Evolutionary conservation across 768 basidiomycete genomes (phyloP).

Genomic region (Panus rudis): DNA sequence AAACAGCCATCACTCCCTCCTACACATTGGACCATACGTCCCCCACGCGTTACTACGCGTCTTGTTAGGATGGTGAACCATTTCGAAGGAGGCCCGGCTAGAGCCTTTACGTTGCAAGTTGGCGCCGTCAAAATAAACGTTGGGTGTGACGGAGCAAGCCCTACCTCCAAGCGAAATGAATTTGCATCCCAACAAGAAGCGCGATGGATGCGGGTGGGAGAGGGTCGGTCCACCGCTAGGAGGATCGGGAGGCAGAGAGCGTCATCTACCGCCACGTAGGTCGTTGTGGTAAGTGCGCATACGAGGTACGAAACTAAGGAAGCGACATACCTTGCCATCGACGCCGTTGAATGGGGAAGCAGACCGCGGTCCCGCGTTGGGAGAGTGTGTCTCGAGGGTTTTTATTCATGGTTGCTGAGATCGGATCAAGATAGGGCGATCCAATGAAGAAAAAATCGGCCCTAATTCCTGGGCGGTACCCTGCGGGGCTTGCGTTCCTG

Average conservation of each 20-base stretch:
- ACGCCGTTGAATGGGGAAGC: slow-evolving; percentile 1
- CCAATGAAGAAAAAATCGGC: too few species aligned
- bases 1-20: too few species aligned
- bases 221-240: slow-evolving; percentile 44
- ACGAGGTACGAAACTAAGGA: not conserved
- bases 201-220: slow-evolving; percentile 62
- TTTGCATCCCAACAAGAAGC: slow-evolving; percentile 62
- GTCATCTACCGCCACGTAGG: not conserved
- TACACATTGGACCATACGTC: slow-evolving; percentile 64
- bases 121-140: not conserved
- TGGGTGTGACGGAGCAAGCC: not conserved
- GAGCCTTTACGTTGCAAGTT: not conserved
- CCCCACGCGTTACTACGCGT: slow-evolving; percentile 70
- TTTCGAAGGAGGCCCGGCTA: slow-evolving; percentile 36
- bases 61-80: slow-evolving; percentile 58
- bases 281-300: not conserved
- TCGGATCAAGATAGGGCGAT: slow-evolving; percentile 11
- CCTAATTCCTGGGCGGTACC: slow-evolving; percentile 1
- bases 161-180: slow-evolving; percentile 47
- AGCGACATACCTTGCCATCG: not conserved
- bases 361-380: not conserved
- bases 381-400: not conserved
- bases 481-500: not conserved
- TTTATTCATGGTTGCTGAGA: slow-evolving; percentile 8
- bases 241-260: slow-evolving; percentile 32